phyloP scores from a whole-genome alignment of 2,329 filamentous ascomycete genomes.

The Arthrinium phaeospermum region DNA sequence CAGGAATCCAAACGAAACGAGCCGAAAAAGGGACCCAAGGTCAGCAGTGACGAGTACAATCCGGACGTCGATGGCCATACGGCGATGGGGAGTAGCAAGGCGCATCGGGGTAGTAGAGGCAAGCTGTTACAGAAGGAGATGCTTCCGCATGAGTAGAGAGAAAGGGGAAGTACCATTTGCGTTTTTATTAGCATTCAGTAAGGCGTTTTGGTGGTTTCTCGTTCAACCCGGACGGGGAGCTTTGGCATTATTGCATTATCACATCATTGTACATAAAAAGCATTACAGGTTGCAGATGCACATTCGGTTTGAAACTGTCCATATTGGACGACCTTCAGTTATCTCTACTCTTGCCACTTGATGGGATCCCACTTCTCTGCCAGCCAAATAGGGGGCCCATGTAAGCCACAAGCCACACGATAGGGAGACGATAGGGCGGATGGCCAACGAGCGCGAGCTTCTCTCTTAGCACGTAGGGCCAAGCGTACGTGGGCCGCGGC shows the following conservation, averaged over 20 bases:
- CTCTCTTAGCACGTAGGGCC: too few relatives aligned
- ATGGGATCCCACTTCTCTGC: not conserved
- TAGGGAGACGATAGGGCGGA: not conserved
- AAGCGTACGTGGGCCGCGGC: too few relatives aligned
- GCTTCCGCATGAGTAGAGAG: constrained; percentile 16
- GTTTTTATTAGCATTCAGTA: not conserved
- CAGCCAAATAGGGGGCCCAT: not conserved
- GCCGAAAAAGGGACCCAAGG: constrained; percentile 25
- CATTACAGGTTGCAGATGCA: not conserved
- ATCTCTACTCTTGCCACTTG: not conserved
- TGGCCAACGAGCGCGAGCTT: too few relatives aligned
- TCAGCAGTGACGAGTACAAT: constrained; percentile 45
- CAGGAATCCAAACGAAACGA: not conserved
- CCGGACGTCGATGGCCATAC: constrained; percentile 52
- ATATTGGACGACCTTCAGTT: not conserved
- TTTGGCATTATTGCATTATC: not conserved
- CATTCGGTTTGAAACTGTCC: not conserved
- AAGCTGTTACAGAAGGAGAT: constrained; percentile 19
- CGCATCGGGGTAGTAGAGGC: not conserved
- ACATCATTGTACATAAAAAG: not conserved
- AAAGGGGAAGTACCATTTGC: not conserved
- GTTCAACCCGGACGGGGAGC: not conserved
- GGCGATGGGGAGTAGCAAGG: constrained; percentile 43
- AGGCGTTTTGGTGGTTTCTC: not conserved
- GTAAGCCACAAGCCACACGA: too few relatives aligned